phyloP scores from a whole-genome alignment of 331 rosid genomes.

The Quercus tomentella region DNA sequence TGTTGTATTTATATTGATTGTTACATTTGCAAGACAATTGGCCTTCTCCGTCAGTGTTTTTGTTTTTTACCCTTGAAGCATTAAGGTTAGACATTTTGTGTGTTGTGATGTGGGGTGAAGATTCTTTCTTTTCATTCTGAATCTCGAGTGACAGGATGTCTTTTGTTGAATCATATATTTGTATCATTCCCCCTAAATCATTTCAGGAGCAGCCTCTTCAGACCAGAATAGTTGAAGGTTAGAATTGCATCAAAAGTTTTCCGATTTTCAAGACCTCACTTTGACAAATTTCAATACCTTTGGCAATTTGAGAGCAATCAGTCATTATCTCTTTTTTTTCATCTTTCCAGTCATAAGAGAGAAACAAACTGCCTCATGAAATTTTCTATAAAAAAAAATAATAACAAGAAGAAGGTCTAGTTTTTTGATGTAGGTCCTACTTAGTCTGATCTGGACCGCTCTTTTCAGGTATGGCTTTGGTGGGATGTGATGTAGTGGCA shows the following conservation, averaged over 20 bases:
- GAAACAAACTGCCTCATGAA: not conserved
- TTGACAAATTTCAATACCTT: not conserved
- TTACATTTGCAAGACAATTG: too few relatives aligned
- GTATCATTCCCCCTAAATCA: not conserved
- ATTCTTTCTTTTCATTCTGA: too few relatives aligned
- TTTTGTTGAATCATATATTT: not conserved
- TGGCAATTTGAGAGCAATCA: not conserved
- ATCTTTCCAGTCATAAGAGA: not conserved
- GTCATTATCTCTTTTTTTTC: too few relatives aligned
- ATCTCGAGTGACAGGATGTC: not conserved
- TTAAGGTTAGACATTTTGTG: too few relatives aligned
- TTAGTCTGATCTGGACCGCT: constrained; percentile 20
- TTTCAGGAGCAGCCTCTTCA: not conserved
- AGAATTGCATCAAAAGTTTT: not conserved
- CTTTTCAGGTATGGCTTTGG: constrained; percentile 85
- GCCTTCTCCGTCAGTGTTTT: too few relatives aligned
- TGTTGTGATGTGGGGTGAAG: too few relatives aligned
- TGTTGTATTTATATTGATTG: too few relatives aligned
- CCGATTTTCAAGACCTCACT: not conserved
- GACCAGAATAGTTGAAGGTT: not conserved
- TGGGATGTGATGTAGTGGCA: constrained; percentile 74
- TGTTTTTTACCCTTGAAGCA: too few relatives aligned
- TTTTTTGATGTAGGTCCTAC: not conserved
- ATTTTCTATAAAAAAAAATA: not conserved
- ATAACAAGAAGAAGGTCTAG: not conserved